Base-by-base conservation (phyloP, 2,329 filamentous ascomycete genomes). In the Tolypocladium pustulatum region DNA sequence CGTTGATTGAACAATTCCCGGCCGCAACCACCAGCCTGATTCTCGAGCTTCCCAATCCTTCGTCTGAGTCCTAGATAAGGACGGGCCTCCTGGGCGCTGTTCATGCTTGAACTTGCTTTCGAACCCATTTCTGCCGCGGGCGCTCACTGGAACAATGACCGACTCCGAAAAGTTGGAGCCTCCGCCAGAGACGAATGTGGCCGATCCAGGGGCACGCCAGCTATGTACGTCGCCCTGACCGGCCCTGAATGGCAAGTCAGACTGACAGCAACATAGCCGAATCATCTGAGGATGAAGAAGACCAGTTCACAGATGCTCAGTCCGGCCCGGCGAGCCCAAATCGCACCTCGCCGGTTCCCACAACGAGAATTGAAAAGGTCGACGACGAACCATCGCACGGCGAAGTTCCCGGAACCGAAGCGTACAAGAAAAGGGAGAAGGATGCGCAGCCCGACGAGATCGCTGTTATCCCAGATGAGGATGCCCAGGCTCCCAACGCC, bases 221-320 rank as follows among this genome's bases (percentile, higher is more conserved):
- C 73, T 85, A 61, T 79, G 84, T 86, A 68, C 38, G 64, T 62
- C 54, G 46, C 56, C 36, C 51, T 46, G 15, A 25, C 54, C 55
- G 41, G 54, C 34, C 59, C 46, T 32, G 57, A 20, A 49, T 32
- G 51, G 25, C 13, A 22, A 36, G 34, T n/a, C 30, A 52, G 61
- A 58, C 69, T 74, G 62, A 73, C 64, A 56, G 57, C 37, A 40
- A 30, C 27, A 40, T 51, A 71, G 71, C 69, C 73, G 81, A 81
- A 60, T 76, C 76, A 36, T 86, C 84, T 55, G 85, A 87, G 62
- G 86, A 83, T 34, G 85, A 88, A 53, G 49, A 53, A 10, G 85
- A 88, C 64, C 85, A 88, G 72, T 88, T 86, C 71, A 87, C 82
- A 56, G 85, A 88, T 68, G 85, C 85, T 38, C 81, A 81, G 58